A percentile compares a stretch with the other conserved stretches of the same genome.
phyloP scores from a whole-genome alignment of 345 rosid species.

The Boechera divaricarpa region DNA sequence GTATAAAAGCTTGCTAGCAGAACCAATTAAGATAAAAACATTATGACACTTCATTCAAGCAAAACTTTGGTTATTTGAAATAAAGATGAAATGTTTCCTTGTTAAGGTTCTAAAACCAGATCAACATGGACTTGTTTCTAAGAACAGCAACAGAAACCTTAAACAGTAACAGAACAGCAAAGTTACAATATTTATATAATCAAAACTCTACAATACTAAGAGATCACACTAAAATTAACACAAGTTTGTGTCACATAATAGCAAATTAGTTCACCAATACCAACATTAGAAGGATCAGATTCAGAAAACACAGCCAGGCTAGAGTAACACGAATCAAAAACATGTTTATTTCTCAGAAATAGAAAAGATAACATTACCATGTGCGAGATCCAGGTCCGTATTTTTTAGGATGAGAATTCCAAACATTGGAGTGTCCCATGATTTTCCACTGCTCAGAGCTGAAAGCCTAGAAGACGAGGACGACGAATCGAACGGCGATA shows the following conservation, averaged over 20 bases:
- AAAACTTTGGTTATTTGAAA: neutral
- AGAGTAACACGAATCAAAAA: neutral
- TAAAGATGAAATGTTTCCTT: too few relatives aligned
- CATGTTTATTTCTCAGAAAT: neutral
- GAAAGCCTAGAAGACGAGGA: slow-evolving; percentile 6
- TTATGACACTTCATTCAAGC: neutral
- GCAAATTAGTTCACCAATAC: neutral
- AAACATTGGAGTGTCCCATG: slow-evolving; percentile 34
- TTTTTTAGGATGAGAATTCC: slow-evolving; percentile 42
- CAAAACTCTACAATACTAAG: neutral
- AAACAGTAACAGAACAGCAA: neutral
- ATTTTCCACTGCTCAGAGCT: neutral
- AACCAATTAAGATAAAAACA: neutral
- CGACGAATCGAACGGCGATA: slow-evolving; percentile 21
- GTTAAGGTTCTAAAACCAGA: neutral
- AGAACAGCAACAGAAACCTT: neutral
- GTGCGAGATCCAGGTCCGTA: slow-evolving; percentile 42
- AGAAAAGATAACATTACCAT: slow-evolving; percentile 28
- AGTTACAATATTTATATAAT: neutral
- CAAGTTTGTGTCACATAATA: neutral
- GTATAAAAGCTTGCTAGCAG: neutral
- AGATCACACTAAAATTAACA: neutral
- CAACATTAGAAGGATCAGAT: neutral
- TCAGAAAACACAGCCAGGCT: neutral
- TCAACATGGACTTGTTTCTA: neutral